Evolutionary conservation across 2,329 filamentous ascomycete genomes (phyloP).

Genomic region (Sclerotinia subarctica): DNA sequence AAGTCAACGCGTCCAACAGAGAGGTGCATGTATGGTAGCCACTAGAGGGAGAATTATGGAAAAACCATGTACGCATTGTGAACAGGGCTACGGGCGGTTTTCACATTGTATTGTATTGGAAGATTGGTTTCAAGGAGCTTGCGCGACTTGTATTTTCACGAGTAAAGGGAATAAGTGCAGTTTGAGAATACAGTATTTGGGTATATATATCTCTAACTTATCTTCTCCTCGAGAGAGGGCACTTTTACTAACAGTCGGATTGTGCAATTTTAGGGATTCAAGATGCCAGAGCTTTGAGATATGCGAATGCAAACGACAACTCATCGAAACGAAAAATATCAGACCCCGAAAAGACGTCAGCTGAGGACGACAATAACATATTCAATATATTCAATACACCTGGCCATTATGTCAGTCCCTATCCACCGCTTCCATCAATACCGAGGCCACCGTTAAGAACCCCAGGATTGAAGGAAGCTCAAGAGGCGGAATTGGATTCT

Average conservation of each 20-base stretch:
- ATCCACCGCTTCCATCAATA: slow-evolving; percentile 19
- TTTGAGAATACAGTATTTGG: slow-evolving; percentile 27
- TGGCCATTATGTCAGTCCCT: slow-evolving; percentile 23
- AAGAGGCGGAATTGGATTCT: slow-evolving; percentile 25
- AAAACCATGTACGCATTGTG: slow-evolving; percentile 30
- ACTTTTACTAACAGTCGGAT: not conserved
- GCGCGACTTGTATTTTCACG: slow-evolving; percentile 32
- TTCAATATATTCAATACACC: slow-evolving; percentile 14
- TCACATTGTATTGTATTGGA: slow-evolving; percentile 31
- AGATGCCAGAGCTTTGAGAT: slow-evolving; percentile 31
- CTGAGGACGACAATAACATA: slow-evolving; percentile 1
- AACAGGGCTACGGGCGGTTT: slow-evolving; percentile 30
- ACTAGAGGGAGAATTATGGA: slow-evolving; percentile 27
- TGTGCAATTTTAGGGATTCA: slow-evolving; percentile 23
- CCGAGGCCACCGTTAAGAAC: slow-evolving; percentile 15
- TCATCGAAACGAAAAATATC: slow-evolving; percentile 19
- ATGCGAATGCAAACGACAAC: slow-evolving; percentile 20
- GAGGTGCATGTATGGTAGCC: slow-evolving; percentile 30
- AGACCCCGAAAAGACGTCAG: not conserved
- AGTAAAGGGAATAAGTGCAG: slow-evolving; percentile 34
- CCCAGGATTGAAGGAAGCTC: slow-evolving; percentile 1
- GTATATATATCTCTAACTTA: slow-evolving; percentile 18
- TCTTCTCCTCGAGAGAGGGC: not conserved
- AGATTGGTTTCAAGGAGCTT: slow-evolving; percentile 34
- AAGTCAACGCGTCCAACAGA: slow-evolving; percentile 31